A percentile compares a stretch with the other conserved stretches of the same genome.
Conservation (phyloP, 805 yeast species). For the Jamesozyma spencerorum region DNA sequence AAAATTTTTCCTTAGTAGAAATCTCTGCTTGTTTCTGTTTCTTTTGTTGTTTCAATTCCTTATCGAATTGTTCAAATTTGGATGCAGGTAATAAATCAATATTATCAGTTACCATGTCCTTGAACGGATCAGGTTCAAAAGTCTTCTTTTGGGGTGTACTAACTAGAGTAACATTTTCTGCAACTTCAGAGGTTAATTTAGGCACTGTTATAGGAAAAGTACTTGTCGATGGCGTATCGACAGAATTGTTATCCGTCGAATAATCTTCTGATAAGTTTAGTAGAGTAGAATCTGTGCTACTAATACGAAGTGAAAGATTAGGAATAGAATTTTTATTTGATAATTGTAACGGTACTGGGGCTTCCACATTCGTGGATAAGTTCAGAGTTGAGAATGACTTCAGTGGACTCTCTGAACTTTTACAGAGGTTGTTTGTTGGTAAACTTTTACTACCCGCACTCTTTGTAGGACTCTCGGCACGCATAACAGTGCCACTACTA, state of each 20-base stretch:
- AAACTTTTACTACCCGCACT: constrained; percentile 5
- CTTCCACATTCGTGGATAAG: constrained; percentile 8
- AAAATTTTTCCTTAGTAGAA: constrained; percentile 18
- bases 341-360: constrained; percentile 5
- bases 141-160: not conserved
- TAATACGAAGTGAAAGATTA: constrained; percentile 11
- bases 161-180: too few relatives aligned
- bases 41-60: constrained; percentile 14
- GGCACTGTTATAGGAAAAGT: not conserved
- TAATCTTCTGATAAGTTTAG: constrained; percentile 3
- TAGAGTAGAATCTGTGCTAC: constrained; percentile 12
- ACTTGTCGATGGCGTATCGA: not conserved
- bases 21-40: constrained; percentile 6
- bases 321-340: constrained; percentile 4
- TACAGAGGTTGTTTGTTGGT: constrained; percentile 1
- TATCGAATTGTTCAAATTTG: constrained; percentile 26
- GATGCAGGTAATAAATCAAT: constrained; percentile 1
- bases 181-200: too few relatives aligned
- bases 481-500: not conserved
- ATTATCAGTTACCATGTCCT: constrained; percentile 10
- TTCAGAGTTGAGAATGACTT: constrained; percentile 7
- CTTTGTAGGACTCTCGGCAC: not conserved
- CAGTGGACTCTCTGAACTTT: constrained; percentile 7
- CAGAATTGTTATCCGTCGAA: not conserved
- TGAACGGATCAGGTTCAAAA: constrained; percentile 5